These are phyloP conservation scores for Pachyrhizus erosus DNA, from an alignment of 306 rosid species.

Conservation along the genomic window DNA sequence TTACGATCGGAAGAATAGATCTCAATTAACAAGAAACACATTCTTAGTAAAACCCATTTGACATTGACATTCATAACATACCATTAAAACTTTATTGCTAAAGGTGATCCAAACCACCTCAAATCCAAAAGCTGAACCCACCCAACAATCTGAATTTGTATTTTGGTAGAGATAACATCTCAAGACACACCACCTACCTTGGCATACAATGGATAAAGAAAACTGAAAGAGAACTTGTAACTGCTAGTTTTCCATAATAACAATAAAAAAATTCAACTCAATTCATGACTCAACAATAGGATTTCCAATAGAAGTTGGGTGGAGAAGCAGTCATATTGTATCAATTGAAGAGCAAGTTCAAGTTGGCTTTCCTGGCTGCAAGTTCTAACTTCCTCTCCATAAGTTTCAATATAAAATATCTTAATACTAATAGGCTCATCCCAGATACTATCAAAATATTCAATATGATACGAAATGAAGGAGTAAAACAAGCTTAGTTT, in stretches of 20 bases:
- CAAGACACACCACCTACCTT: neutral
- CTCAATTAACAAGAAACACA: neutral
- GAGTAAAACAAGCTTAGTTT: constrained; percentile 39
- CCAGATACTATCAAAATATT: constrained; percentile 8
- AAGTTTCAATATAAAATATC: neutral
- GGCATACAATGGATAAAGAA: neutral
- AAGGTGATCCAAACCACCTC: neutral
- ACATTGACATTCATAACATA: constrained; percentile 8
- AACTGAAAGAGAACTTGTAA: neutral
- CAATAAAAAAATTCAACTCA: neutral
- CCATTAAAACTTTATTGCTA: neutral
- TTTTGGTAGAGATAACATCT: neutral
- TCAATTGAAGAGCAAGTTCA: constrained; percentile 1
- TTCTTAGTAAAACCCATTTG: neutral
- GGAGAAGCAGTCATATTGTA: neutral
- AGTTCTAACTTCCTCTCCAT: constrained; percentile 18
- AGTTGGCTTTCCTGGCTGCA: neutral
- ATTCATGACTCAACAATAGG: neutral
- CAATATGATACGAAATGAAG: constrained; percentile 9
- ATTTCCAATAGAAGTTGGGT: neutral
- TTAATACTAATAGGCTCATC: constrained; percentile 9
- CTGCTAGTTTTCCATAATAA: neutral
- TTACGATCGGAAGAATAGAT: neutral
- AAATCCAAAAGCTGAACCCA: constrained; percentile 5
- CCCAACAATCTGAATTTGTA: neutral